phyloP scores from a whole-genome alignment of 768 basidiomycete genomes.

The Russula abietina region DNA sequence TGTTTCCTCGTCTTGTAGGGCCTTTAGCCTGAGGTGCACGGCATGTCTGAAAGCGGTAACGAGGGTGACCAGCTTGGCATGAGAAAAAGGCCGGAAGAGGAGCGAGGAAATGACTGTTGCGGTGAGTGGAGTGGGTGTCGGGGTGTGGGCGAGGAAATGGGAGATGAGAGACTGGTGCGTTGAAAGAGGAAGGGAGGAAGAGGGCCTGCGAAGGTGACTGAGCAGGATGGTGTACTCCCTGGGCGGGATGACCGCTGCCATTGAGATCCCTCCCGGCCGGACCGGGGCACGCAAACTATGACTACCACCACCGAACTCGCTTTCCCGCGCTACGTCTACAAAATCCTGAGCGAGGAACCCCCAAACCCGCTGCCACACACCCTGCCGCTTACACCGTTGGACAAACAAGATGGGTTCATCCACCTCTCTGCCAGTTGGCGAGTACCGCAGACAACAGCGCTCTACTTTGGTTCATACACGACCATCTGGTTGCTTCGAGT shows the following conservation, averaged over 20 bases:
- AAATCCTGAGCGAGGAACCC: slow-evolving; percentile 34
- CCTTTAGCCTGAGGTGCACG: slow-evolving; percentile 45
- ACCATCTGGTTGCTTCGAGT: slow-evolving; percentile 30
- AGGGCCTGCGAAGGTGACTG: slow-evolving; percentile 44
- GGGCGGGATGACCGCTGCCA: slow-evolving; percentile 24
- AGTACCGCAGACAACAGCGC: slow-evolving; percentile 34
- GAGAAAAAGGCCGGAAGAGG: slow-evolving; percentile 45
- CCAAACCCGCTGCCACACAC: slow-evolving; percentile 25
- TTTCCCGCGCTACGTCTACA: slow-evolving; percentile 34
- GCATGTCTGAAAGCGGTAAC: slow-evolving; percentile 56
- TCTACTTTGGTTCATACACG: slow-evolving; percentile 34
- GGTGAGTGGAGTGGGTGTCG: slow-evolving; percentile 51
- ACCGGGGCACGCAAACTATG: neutral
- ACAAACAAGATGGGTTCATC: slow-evolving; percentile 41
- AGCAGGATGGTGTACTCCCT: slow-evolving; percentile 42
- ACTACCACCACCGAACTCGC: neutral
- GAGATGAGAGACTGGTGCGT: slow-evolving; percentile 52
- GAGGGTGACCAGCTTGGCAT: slow-evolving; percentile 45
- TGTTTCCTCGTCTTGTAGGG: slow-evolving; percentile 34
- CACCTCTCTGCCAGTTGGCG: slow-evolving; percentile 41
- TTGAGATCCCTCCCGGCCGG: neutral
- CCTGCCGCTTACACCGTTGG: slow-evolving; percentile 25
- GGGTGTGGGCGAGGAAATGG: slow-evolving; percentile 48
- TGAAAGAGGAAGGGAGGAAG: slow-evolving; percentile 39
- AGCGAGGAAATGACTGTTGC: slow-evolving; percentile 53